Base-by-base conservation (phyloP, 2,329 filamentous ascomycete genomes). In the Xylaria multiplex region DNA sequence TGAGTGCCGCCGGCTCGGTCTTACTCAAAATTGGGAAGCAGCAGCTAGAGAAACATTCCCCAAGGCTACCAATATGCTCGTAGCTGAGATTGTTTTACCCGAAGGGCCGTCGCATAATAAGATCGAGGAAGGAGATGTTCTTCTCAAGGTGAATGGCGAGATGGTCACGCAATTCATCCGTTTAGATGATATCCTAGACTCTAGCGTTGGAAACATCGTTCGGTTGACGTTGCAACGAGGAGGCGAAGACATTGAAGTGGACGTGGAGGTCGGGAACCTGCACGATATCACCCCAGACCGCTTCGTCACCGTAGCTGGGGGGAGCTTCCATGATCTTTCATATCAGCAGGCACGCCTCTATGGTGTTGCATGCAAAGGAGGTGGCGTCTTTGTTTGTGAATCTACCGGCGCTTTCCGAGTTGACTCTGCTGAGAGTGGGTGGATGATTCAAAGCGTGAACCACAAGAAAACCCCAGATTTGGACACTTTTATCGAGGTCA, bases 261-360 rank as follows among this genome's bases (percentile, higher is more conserved):
- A 96, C 65, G 86, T 98, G 62, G 82, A 88, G 59, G 94, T 98
- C 50, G 93, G 92, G 55, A 92, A 99, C 77, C 85, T 99, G 68
- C 96, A 99, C 81, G 87, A 87, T 64, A 99, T 99, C 77, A 98
- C 96, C 2, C 96, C 96, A 14, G 94, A 97, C 80, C 91, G 94
- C 67, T 99, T 98, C 76, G 92, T 98, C 60, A 93, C 93, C 4
- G 95, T 98, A 49, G 93, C 94, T 48, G 96, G 96, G 22, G 96
- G 90, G 27, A 95, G 93, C 65, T 98, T 99, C 83, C 96, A 99
- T 81, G 89, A 97, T 77, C 84, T 99, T 19, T 99, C 96, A 0
- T 99, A 99, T 78, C 96, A 99, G 77, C 94, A 98, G 80, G 93
- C 96, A n/a, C 90, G 96, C 9, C 86, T 97, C 4, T 98, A 97